phyloP scores from a whole-genome alignment of 2,329 filamentous ascomycete species.

The Pseudogymnoascus sp. region DNA sequence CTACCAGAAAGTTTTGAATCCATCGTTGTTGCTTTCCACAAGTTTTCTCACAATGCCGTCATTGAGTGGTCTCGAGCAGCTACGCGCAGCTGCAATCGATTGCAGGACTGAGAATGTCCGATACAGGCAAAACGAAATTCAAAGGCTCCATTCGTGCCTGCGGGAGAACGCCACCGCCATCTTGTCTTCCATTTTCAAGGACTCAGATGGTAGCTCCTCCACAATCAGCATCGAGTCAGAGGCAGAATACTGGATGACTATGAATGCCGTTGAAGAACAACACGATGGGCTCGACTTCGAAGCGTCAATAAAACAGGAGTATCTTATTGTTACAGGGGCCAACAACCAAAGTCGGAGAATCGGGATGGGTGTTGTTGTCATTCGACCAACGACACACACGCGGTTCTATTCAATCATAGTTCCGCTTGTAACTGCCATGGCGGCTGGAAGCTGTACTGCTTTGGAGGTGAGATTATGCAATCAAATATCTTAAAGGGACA shows the following conservation, averaged over 20 bases:
- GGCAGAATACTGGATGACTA: conserved; percentile 33
- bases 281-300: conserved; percentile 33
- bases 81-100: conserved; percentile 33
- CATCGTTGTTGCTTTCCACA: not conserved
- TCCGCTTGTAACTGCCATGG: conserved; percentile 38
- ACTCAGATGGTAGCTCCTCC: conserved; percentile 22
- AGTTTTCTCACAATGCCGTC: not conserved
- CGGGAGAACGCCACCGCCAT: conserved; percentile 29
- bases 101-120: conserved; percentile 36
- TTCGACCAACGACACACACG: conserved; percentile 39
- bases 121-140: conserved; percentile 38
- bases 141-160: conserved; percentile 33
- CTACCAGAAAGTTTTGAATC: not conserved
- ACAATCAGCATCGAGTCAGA: conserved; percentile 30
- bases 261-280: conserved; percentile 32
- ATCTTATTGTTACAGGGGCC: conserved; percentile 32
- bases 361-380: conserved; percentile 36
- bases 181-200: conserved; percentile 32
- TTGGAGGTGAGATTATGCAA: conserved; percentile 33
- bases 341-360: conserved; percentile 29
- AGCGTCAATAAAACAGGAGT: conserved; percentile 33
- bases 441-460: conserved; percentile 42
- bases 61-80: conserved; percentile 17
- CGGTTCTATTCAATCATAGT: conserved; percentile 38
- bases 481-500: not conserved